Base-by-base conservation (phyloP, 257 asterid genomes). In the Apocynum venetum region DNA sequence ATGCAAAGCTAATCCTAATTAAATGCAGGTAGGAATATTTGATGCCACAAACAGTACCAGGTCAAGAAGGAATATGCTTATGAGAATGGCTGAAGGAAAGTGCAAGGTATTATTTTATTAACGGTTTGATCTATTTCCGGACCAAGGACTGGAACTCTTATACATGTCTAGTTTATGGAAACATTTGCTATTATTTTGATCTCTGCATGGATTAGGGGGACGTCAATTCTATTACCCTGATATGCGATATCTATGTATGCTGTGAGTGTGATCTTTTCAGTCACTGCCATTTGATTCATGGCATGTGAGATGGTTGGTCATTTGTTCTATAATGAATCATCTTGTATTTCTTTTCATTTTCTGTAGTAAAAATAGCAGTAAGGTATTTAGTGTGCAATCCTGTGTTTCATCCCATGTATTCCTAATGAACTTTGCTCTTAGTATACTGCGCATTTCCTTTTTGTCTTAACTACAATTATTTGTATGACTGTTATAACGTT, bases 11-110 rank as follows among this genome's bases (percentile, higher is more conserved):
- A 68, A 77, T 79, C 78, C 48, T 73, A 59, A 74, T 72, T 71
- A 67, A 81, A 81, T 71, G 80, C 80, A 95, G 99, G 99, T 95
- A 77, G 99, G 99, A 78, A 90, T 95, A 84, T 91, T 95, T 82
- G 99, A 95, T 79, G 99, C 99, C 77, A 93, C 99, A 72, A 95
- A 95, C 87, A 95, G 99, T 84, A 89, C 97, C 71, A 85, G 90
- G 82, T 75, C 79, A 79, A 88, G 99, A 85, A 89, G 99, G 84
- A 95, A 93, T 84, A 91, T 95, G 99, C 98, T 95, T 74, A 93
- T 93, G 99, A 84, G 73, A 87, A 75, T 95, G 97, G 98, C 99
- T 69, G 99, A 93, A 87, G 98, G 99, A 76, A 88, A 89, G 73
- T 95, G 99, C 94, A 95, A 95, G 98, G 99, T 93, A 86, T 43